Conservation (phyloP, 2,329 filamentous ascomycete genomes). For the Westerdykella sp. region DNA sequence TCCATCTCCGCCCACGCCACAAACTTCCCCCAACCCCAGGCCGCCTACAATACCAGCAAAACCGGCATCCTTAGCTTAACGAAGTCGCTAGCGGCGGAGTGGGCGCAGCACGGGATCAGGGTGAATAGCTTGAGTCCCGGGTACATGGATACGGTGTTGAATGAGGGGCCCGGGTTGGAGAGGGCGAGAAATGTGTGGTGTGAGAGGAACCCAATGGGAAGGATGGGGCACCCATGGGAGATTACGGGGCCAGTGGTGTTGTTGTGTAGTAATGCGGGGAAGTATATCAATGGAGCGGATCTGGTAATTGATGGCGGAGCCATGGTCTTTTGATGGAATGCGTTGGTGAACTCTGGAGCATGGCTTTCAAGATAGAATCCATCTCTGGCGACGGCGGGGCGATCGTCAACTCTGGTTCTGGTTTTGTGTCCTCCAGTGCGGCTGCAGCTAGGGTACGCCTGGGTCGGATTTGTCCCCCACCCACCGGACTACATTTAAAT, state of each 20-base stretch:
- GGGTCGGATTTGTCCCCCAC: too few species aligned
- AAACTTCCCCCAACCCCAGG: constrained; percentile 68
- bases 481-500: too few species aligned
- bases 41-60: constrained; percentile 67
- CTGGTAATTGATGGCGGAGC: constrained; percentile 56
- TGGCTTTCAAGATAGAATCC: too few species aligned
- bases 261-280: constrained; percentile 55
- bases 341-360: too few species aligned
- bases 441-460: too few species aligned
- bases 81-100: constrained; percentile 64
- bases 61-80: constrained; percentile 59
- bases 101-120: constrained; percentile 63
- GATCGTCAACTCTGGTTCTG: too few species aligned
- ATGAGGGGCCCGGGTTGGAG: constrained; percentile 56
- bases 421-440: too few species aligned
- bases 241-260: constrained; percentile 57
- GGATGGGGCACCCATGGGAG: constrained; percentile 61
- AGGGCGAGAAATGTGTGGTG: constrained; percentile 52
- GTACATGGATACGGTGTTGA: constrained; percentile 72
- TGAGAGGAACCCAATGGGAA: constrained; percentile 54
- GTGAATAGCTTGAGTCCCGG: constrained; percentile 67
- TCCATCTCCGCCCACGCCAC: constrained; percentile 63
- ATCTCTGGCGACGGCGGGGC: too few species aligned
- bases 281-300: constrained; percentile 64
- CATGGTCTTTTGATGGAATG: constrained; percentile 24